Conservation (phyloP, 2,329 filamentous ascomycete species). For the Ophiosphaerella korrae region DNA sequence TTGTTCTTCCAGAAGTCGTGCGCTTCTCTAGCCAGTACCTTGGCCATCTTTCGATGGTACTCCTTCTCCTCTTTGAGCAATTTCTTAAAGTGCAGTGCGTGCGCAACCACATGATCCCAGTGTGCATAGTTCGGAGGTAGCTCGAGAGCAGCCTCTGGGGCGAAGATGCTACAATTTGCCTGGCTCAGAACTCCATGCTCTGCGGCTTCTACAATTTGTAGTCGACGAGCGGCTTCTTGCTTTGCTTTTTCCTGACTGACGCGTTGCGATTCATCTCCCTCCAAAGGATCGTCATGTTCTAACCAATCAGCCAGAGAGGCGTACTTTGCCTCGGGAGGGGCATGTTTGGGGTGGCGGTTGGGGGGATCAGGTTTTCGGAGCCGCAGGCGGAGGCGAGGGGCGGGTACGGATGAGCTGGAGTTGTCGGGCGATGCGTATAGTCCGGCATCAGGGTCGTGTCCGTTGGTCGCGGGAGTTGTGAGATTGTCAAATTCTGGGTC, state of each 20-base stretch:
- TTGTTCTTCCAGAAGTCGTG: constrained; percentile 74
- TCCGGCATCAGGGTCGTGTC: constrained; percentile 25
- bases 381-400: constrained; percentile 53
- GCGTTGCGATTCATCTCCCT: constrained; percentile 48
- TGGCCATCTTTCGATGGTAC: constrained; percentile 76
- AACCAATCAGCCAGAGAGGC: constrained; percentile 69
- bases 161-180: constrained; percentile 72
- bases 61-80: constrained; percentile 80
- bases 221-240: constrained; percentile 71
- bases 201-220: constrained; percentile 73
- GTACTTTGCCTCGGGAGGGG: constrained; percentile 52
- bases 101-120: constrained; percentile 80
- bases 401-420: constrained; percentile 23
- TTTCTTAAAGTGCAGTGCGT: constrained; percentile 78
- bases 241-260: constrained; percentile 38
- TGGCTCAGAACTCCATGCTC: constrained; percentile 76
- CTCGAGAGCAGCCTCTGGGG: constrained; percentile 74
- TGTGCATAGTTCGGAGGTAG: constrained; percentile 83
- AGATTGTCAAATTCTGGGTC: constrained; percentile 14
- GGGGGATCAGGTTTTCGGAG: constrained; percentile 58
- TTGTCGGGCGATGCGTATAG: constrained; percentile 27
- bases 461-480: constrained; percentile 17
- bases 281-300: constrained; percentile 56
- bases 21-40: constrained; percentile 77
- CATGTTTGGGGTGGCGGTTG: constrained; percentile 59